Conservation (phyloP, 768 basidiomycete genomes). For the Boletus subcaerulescens region DNA sequence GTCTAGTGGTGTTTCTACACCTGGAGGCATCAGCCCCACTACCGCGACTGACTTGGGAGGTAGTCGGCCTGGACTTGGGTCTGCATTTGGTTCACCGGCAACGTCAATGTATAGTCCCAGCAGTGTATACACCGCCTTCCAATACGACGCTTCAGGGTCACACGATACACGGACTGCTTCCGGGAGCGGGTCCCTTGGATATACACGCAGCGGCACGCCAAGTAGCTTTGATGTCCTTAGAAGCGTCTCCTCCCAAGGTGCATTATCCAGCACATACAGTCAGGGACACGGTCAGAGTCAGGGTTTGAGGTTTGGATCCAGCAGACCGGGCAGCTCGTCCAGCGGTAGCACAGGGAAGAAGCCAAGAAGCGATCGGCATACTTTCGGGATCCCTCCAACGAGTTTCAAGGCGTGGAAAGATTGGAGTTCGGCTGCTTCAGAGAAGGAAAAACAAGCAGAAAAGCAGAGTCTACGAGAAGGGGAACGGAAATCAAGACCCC, state of each 20-base stretch:
- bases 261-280: slow-evolving; percentile 20
- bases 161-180: slow-evolving; percentile 18
- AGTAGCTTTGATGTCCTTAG: slow-evolving; percentile 26
- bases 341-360: slow-evolving; percentile 19
- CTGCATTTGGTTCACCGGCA: slow-evolving; percentile 30
- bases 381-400: slow-evolving; percentile 26
- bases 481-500: slow-evolving; percentile 7
- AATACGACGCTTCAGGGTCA: slow-evolving; percentile 19
- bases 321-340: slow-evolving; percentile 18
- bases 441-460: slow-evolving; percentile 18
- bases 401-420: slow-evolving; percentile 29
- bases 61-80: slow-evolving; percentile 21
- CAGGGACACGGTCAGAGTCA: slow-evolving; percentile 16
- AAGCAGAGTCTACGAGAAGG: slow-evolving; percentile 14
- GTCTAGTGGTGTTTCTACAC: background rate
- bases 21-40: slow-evolving; percentile 8
- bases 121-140: slow-evolving; percentile 3
- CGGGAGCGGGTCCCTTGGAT: slow-evolving; percentile 23
- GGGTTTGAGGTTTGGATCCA: slow-evolving; percentile 18
- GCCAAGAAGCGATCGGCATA: slow-evolving; percentile 4
- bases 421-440: slow-evolving; percentile 10
- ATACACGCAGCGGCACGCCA: slow-evolving; percentile 24
- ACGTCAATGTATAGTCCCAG: slow-evolving; percentile 21
- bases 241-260: slow-evolving; percentile 33
- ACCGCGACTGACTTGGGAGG: slow-evolving; percentile 6